These are phyloP conservation scores for Spathaspora gorwiae DNA, from an alignment of 805 yeast genomes.

Conservation along the genomic window DNA sequence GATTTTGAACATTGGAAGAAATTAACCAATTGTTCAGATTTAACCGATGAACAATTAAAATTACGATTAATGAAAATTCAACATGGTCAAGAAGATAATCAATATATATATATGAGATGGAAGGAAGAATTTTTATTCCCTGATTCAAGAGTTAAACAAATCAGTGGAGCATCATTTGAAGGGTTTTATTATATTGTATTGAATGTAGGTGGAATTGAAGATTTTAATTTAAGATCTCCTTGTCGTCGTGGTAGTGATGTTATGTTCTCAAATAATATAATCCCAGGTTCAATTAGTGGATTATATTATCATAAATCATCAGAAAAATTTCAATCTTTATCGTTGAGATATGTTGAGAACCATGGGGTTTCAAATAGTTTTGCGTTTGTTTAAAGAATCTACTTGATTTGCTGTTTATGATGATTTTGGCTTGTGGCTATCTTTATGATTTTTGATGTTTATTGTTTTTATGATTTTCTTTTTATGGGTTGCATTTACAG, in stretches of 20 bases:
- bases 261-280: slow-evolving; percentile 5
- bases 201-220: slow-evolving; percentile 46
- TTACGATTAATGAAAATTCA: slow-evolving; percentile 26
- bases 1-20: slow-evolving; percentile 51
- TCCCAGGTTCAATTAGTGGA: slow-evolving; percentile 72
- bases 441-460: background rate
- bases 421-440: background rate
- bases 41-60: slow-evolving; percentile 34
- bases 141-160: slow-evolving; percentile 60
- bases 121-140: slow-evolving; percentile 85
- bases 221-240: background rate
- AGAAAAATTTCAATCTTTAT: slow-evolving; percentile 75
- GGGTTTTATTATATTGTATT: slow-evolving; percentile 89
- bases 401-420: background rate
- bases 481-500: background rate
- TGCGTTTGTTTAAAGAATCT: slow-evolving; percentile 4
- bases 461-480: no score
- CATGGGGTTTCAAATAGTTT: slow-evolving; percentile 26
- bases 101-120: slow-evolving; percentile 82
- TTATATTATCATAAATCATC: slow-evolving; percentile 77
- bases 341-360: slow-evolving; percentile 50
- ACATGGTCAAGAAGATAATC: slow-evolving; percentile 23
- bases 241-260: background rate
- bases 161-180: slow-evolving; percentile 77
- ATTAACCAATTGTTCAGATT: slow-evolving; percentile 45